These are phyloP conservation scores for Puccinia hordei DNA, from an alignment of 1,284 basidiomycete genomes.

Conservation along the genomic window DNA sequence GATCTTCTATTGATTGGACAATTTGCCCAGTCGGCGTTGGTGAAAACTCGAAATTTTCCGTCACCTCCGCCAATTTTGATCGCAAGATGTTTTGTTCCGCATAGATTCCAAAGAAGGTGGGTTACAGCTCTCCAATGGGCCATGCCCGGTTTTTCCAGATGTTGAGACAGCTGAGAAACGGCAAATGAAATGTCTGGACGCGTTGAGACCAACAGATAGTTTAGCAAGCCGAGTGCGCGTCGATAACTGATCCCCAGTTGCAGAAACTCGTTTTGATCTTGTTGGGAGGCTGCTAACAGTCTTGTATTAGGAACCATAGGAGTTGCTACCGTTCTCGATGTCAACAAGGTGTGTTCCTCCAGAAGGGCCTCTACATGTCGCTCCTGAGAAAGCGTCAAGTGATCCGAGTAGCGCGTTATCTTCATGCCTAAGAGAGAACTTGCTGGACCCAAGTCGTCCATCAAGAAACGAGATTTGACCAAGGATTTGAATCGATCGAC, in stretches of 20 bases:
- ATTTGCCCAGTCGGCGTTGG: neutral
- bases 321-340: neutral
- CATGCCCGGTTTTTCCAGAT: slow-evolving; percentile 12
- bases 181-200: slow-evolving; percentile 4
- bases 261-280: neutral
- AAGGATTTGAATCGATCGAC: neutral
- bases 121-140: slow-evolving; percentile 12
- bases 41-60: neutral
- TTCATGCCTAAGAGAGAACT: neutral
- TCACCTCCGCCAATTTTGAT: neutral
- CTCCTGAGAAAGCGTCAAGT: neutral
- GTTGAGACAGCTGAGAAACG: slow-evolving; percentile 5
- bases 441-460: neutral
- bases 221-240: neutral
- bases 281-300: neutral
- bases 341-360: neutral
- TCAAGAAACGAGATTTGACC: neutral
- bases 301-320: neutral
- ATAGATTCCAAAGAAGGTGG: neutral
- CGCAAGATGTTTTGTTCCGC: neutral
- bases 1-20: neutral
- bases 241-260: neutral
- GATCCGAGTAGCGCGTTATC: neutral
- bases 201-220: neutral
- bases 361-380: neutral